A percentile compares a stretch with the other conserved stretches of the same genome.
Conservation (phyloP, 306 rosid species). For the Malus sylvestris region DNA sequence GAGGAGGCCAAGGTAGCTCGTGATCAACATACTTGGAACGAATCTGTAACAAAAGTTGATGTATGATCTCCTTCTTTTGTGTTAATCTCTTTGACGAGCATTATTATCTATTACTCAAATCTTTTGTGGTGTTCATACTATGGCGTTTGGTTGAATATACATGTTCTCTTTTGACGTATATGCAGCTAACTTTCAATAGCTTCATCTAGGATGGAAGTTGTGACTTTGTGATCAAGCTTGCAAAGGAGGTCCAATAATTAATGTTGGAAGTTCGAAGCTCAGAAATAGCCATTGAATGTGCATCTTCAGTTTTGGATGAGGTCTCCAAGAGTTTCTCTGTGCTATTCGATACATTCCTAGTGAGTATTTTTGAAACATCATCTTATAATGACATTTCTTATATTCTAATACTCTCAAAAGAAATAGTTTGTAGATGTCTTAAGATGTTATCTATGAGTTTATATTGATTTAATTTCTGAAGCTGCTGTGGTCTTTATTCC, state of each 20-base stretch:
- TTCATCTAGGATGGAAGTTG: conserved; percentile 49
- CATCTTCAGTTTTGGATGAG: conserved; percentile 50
- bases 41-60: conserved; percentile 28
- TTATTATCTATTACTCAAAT: not conserved
- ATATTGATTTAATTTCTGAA: conserved; percentile 8
- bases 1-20: conserved; percentile 60
- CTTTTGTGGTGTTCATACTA: not conserved
- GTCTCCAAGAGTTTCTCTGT: conserved; percentile 43
- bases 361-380: conserved; percentile 39
- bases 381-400: not conserved
- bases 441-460: conserved; percentile 7
- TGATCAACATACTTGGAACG: conserved; percentile 39
- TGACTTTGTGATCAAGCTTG: conserved; percentile 36
- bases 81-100: not conserved
- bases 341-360: conserved; percentile 43
- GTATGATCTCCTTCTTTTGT: conserved; percentile 19
- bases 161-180: not conserved
- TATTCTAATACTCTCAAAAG: not conserved
- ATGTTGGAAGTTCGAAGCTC: conserved; percentile 54
- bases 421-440: not conserved
- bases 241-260: conserved; percentile 50
- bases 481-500: not conserved
- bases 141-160: not conserved
- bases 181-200: conserved; percentile 22
- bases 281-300: conserved; percentile 40